A percentile compares a stretch with the other conserved stretches of the same genome.
Evolutionary conservation across 352 stramenopile species (phyloP).

Genomic region (Globisporangium paroecandrum): DNA sequence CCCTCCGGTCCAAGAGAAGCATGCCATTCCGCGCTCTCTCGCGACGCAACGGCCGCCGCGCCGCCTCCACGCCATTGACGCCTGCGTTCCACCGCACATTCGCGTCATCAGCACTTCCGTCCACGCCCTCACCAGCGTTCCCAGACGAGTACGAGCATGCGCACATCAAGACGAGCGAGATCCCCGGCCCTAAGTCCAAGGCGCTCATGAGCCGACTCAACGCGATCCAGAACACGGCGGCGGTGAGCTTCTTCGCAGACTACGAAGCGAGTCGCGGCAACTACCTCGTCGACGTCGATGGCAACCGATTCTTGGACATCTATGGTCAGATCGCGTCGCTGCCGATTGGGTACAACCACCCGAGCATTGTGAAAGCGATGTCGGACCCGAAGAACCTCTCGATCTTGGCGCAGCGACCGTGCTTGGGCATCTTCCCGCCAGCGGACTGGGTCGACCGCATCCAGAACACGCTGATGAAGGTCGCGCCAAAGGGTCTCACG

Average conservation of each 20-base stretch:
- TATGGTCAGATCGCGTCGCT: conserved; percentile 85
- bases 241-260: conserved; percentile 78
- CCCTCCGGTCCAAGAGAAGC: background rate
- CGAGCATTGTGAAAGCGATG: conserved; percentile 64
- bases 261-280: conserved; percentile 74
- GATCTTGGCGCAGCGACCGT: conserved; percentile 71
- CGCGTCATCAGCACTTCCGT: conserved; percentile 22
- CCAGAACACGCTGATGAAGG: conserved; percentile 52
- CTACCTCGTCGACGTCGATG: conserved; percentile 84
- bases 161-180: conserved; percentile 43
- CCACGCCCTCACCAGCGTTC: conserved; percentile 56
- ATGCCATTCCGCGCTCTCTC: conserved; percentile 7
- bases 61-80: background rate
- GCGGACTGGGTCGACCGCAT: conserved; percentile 75
- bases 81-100: background rate
- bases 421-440: conserved; percentile 71
- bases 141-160: conserved; percentile 54
- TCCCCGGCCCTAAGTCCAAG: conserved; percentile 68
- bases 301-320: conserved; percentile 80
- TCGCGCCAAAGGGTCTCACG: conserved; percentile 46
- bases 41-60: background rate
- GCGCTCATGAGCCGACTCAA: conserved; percentile 47
- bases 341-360: conserved; percentile 86
- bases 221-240: conserved; percentile 58
- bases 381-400: conserved; percentile 53